phyloP scores from a whole-genome alignment of 805 yeast species.

The Schwanniomyces yamadae region DNA sequence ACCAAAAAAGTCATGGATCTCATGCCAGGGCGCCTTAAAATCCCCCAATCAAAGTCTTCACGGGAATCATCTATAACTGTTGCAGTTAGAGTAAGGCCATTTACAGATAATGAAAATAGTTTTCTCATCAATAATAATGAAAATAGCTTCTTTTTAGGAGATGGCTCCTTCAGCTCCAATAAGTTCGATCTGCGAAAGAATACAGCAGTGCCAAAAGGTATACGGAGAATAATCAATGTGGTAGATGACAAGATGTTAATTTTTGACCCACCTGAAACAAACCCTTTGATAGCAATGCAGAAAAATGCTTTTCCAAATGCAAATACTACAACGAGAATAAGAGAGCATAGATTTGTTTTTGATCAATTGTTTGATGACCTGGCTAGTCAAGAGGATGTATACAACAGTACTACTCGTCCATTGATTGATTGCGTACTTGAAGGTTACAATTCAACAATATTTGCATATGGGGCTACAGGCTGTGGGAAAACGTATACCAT shows the following conservation, averaged over 20 bases:
- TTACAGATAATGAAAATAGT: slow-evolving; percentile 57
- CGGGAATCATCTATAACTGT: slow-evolving; percentile 66
- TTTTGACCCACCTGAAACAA: slow-evolving; percentile 79
- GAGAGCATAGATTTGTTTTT: slow-evolving; percentile 80
- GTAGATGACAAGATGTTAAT: slow-evolving; percentile 84
- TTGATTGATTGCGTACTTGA: slow-evolving; percentile 72
- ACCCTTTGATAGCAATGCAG: slow-evolving; percentile 57
- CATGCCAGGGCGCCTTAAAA: slow-evolving; percentile 1
- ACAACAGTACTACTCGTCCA: slow-evolving; percentile 63
- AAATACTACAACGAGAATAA: slow-evolving; percentile 43
- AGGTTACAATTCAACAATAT: slow-evolving; percentile 87
- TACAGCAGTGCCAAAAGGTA: slow-evolving; percentile 34
- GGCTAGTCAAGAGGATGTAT: slow-evolving; percentile 67
- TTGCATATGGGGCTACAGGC: slow-evolving; percentile 97
- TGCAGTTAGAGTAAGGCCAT: slow-evolving; percentile 83
- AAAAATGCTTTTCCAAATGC: slow-evolving; percentile 39
- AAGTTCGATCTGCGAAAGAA: too few species aligned
- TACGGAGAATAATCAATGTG: slow-evolving; percentile 70
- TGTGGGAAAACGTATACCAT: slow-evolving; percentile 97
- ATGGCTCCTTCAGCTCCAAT: slow-evolving; percentile 44
- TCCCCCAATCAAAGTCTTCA: not conserved
- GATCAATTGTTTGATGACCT: slow-evolving; percentile 73
- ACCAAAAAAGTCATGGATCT: slow-evolving; percentile 1
- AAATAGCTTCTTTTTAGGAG: slow-evolving; percentile 48
- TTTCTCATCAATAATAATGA: slow-evolving; percentile 43